Evolutionary conservation across 1,139 yeast species (phyloP), one percentile per base, ranked within the genome.

Genomic region (Blastobotrys malaysiensis): DNA sequence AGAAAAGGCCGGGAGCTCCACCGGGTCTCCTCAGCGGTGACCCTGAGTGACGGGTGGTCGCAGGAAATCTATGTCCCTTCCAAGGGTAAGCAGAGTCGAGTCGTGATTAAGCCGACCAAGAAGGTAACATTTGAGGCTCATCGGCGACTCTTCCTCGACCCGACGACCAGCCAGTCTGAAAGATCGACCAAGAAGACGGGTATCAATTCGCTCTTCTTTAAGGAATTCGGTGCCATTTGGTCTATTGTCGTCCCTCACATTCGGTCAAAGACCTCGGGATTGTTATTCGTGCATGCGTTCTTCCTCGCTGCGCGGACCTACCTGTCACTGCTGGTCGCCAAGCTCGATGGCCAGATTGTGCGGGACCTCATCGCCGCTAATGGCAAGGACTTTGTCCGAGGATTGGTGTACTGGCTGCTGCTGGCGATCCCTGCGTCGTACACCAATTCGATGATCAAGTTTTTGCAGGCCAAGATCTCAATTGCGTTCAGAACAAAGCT

Each of bases 361-460:
- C 85, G 88, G 67, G 95, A 90, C 69, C 80, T 91, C 67, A 89
- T 91, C 63, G 86, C 91, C 36, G 91, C 90, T 14, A 83, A 86
- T 62, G 90, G 93, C 6, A 80, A 76, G 61, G 85, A 85, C 57
- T 90, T 91, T 63, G 68, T 84, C 46, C 76, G 88, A 59, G 97
- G 91, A 66, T 75, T 91, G 69, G 78, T 82, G 11, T 86, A 87
- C 69, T 91, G 97, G 97, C 79, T 91, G 57, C 73, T 88, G 59
- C 83, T 91, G 67, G 97, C 97, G 0, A 83, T 90, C 61, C 98
- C 97, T 1, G 96, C 97, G 0, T 85, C 95, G 1, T 91, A 89
- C 68, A 88, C 97, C 20, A 91, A 91, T 70, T 87, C 96, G 50
- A 91, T 95, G 57, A 91, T 91, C 66, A 88, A 86, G 66, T 88